phyloP scores from a whole-genome alignment of 176 grass and related monocot genomes.

The Hyparrhenia diplandra region DNA sequence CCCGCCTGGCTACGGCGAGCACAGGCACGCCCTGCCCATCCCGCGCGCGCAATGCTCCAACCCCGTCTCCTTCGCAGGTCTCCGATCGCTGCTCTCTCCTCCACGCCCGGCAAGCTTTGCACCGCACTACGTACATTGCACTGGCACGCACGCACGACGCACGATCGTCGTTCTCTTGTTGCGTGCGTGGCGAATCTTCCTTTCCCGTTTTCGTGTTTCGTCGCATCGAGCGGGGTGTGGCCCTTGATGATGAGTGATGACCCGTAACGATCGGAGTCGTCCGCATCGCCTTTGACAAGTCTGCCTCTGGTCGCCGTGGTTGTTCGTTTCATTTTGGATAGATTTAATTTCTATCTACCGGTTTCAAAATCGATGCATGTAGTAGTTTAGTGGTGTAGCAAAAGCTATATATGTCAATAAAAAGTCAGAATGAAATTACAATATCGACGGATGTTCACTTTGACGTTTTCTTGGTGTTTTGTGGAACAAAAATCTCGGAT shows the following conservation, averaged over 20 bases:
- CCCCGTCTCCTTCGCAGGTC: constrained; percentile 66
- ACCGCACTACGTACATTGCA: too few relatives aligned
- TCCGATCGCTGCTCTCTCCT: too few relatives aligned
- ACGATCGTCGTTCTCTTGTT: background rate
- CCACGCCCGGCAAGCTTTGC: background rate
- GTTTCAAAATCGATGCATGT: too few relatives aligned
- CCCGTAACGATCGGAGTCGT: background rate
- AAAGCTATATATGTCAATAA: too few relatives aligned
- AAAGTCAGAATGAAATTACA: too few relatives aligned
- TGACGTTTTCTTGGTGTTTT: background rate
- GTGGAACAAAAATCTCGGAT: background rate
- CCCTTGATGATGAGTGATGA: background rate
- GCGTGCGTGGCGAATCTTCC: background rate
- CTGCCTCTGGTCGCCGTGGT: background rate
- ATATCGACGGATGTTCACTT: too few relatives aligned
- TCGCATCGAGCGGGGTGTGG: background rate
- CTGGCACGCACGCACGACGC: too few relatives aligned
- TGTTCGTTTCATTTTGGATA: background rate
- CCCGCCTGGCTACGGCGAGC: constrained; percentile 65
- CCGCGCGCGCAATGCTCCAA: constrained; percentile 51
- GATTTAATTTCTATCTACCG: background rate
- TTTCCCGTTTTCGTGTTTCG: background rate
- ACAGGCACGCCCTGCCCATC: constrained; percentile 65
- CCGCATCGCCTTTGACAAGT: background rate
- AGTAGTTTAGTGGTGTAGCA: too few relatives aligned